Evolutionary conservation across 768 basidiomycete genomes (phyloP), one percentile per base, ranked within the genome.

Genomic region (Rossbeevera mucosa): DNA sequence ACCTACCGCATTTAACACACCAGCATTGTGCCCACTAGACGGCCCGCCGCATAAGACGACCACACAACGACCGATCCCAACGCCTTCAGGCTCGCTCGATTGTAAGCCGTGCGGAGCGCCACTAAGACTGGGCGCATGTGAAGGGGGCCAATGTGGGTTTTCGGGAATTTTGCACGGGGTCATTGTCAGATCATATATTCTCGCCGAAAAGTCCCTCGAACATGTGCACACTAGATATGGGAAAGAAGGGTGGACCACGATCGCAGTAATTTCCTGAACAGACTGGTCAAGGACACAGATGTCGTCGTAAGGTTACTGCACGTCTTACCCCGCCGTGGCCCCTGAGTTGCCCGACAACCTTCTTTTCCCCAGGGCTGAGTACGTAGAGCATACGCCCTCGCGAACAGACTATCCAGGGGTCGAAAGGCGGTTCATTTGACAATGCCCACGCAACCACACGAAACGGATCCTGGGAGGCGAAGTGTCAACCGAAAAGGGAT

Each of bases 41-140:
- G 81, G 76, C 4, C 85, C 83, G 4, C 88, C 88, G 54, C 80
- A 77, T 14, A 91, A 70, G 14, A 91, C 76, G 11, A 76, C 71
- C 6, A 85, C 74, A 58, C 88, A 90, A 18, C 80, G 75, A 11
- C 78, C 78, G 9, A 67, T 59, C 9, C 85, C 85, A 13, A 72
- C 65, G 8, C 87, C 87, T 68, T 88, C 86, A 1, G 66, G 59
- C 54, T 83, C 82, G 14, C 72, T 72, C 57, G 80, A 72, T 31
- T 82, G 81, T 22, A 87, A 63, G 2, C 88, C 89, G 62, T 86
- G 84, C 1, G 89, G 79, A 26, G 85, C 78, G 20, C 88, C 85
- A 9, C 81, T 85, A 8, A 72, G 70, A 59, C 82, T 85, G 3
- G 76, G 77, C 11, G 59, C 52, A 8, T 54, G 71, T 28, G 70